A percentile compares a stretch with the other conserved stretches of the same genome.
These are phyloP conservation scores for Marasmius oreades DNA, from an alignment of 1,284 basidiomycete species.

Conservation along the genomic window DNA sequence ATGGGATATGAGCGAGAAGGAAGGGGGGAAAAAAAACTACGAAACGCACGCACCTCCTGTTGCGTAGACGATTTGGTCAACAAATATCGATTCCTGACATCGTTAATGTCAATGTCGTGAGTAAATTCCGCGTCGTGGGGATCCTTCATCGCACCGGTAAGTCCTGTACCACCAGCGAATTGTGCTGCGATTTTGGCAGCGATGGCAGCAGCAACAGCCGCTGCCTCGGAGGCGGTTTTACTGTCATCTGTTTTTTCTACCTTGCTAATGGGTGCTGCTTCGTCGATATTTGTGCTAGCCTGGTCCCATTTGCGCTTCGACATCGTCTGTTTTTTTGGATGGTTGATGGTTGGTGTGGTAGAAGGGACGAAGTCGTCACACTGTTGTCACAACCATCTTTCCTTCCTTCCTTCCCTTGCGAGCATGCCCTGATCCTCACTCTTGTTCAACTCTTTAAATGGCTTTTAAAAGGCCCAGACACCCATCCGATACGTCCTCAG, in stretches of 20 bases:
- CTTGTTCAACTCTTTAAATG: not conserved
- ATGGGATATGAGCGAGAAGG: slow-evolving; percentile 7
- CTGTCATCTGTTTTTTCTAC: slow-evolving; percentile 45
- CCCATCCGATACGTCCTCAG: not conserved
- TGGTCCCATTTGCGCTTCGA: slow-evolving; percentile 77
- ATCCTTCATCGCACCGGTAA: slow-evolving; percentile 50
- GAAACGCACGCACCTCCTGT: slow-evolving; percentile 62
- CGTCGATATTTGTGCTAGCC: slow-evolving; percentile 40
- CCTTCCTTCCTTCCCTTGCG: not conserved
- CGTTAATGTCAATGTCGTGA: slow-evolving; percentile 96
- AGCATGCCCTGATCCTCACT: slow-evolving; percentile 1
- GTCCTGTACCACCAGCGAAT: slow-evolving; percentile 49
- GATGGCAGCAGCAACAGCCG: slow-evolving; percentile 82
- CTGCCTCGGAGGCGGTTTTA: slow-evolving; percentile 49
- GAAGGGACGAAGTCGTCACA: not conserved
- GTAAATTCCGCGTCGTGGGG: slow-evolving; percentile 81
- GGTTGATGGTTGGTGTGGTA: not conserved
- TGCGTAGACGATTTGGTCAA: slow-evolving; percentile 94
- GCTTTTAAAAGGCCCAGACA: slow-evolving; percentile 4
- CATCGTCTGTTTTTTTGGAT: slow-evolving; percentile 33
- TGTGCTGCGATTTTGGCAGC: slow-evolving; percentile 91
- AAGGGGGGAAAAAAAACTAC: slow-evolving; percentile 6
- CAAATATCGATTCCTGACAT: slow-evolving; percentile 92
- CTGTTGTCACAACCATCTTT: not conserved
- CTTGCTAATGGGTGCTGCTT: slow-evolving; percentile 30